Base-by-base conservation (phyloP, 305 asterid species). In the Fraxinus latifolia region DNA sequence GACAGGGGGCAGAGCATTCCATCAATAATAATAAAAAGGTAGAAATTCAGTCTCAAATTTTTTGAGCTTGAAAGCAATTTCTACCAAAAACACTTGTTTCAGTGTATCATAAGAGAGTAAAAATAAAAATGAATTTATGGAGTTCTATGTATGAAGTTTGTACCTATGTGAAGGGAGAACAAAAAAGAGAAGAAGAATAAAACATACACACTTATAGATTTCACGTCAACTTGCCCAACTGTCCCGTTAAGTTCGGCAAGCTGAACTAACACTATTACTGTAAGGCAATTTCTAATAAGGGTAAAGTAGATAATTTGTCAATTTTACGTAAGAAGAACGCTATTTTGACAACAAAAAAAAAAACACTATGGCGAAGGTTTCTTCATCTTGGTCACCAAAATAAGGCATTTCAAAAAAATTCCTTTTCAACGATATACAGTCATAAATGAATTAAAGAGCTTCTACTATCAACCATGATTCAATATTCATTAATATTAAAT, bases 381-480 rank as follows among this genome's bases (percentile, higher is more conserved):
- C 17, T 27, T 25, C 34, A 27, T 67, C 74, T 67, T 62, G 36
- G 37, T 15, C 36, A 7, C 27, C 73, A 65, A 25, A 23, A 65
- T 23, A 65, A 65, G 32, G 34, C 34, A 3, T 8, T 21, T 62
- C 32, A 1, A 53, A 53, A 62, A 29, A 9, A 11, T 3, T 27
- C 17, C 17, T 11, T 14, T 67, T 25, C 81, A 82, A 29, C 15
- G 62, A 31, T 33, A 68, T 67, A 76, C 29, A 83, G 34, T 73
- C 50, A 79, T 31, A 37, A 70, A 82, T 73, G 77, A 29, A 47
- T 29, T 33, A n/a, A 83, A 39, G 37, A 60, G 78, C 32, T 75
- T 74, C 81, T 50, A 53, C 34, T 76, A 74, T 75, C 79, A 79
- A 4, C 68, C 47, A 67, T 15, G n/a, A 77, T 78, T 81, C n/a